phyloP scores from a whole-genome alignment of 306 rosid genomes.

The Oemleria cerasiformis region DNA sequence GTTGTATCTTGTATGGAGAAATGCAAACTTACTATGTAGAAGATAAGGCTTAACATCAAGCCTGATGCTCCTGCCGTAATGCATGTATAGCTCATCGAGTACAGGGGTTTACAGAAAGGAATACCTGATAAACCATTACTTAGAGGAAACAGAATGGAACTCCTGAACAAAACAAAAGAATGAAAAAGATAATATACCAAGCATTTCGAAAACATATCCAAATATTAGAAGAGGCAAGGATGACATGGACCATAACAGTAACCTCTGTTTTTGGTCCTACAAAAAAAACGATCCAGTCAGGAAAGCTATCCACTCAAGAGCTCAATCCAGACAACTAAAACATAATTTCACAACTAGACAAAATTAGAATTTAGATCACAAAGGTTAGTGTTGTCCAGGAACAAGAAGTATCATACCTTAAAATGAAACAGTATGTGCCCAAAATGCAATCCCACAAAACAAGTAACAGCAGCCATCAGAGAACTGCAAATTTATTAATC shows the following conservation, averaged over 20 bases:
- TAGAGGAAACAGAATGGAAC: constrained; percentile 14
- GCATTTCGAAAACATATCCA: constrained; percentile 52
- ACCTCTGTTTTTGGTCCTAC: constrained; percentile 60
- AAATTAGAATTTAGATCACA: background rate
- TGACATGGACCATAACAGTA: constrained; percentile 48
- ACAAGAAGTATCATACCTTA: constrained; percentile 37
- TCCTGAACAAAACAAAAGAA: background rate
- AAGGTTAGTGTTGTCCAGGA: background rate
- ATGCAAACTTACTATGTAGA: constrained; percentile 52
- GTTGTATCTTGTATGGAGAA: background rate
- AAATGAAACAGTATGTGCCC: constrained; percentile 65
- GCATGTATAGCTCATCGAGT: constrained; percentile 74
- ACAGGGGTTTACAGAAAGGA: constrained; percentile 69
- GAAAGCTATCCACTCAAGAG: constrained; percentile 15
- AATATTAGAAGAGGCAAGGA: constrained; percentile 46
- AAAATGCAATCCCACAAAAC: constrained; percentile 64
- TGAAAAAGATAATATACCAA: constrained; percentile 40
- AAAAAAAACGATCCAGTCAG: constrained; percentile 24
- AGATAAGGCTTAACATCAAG: constrained; percentile 51
- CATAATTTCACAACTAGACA: background rate
- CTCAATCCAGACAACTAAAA: background rate
- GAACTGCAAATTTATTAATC: constrained; percentile 47
- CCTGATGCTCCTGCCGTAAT: constrained; percentile 75
- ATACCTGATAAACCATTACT: constrained; percentile 53
- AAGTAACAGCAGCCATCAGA: constrained; percentile 74